Conservation (phyloP, 495 filamentous ascomycete genomes). For the Podospora pseudoanserina region DNA sequence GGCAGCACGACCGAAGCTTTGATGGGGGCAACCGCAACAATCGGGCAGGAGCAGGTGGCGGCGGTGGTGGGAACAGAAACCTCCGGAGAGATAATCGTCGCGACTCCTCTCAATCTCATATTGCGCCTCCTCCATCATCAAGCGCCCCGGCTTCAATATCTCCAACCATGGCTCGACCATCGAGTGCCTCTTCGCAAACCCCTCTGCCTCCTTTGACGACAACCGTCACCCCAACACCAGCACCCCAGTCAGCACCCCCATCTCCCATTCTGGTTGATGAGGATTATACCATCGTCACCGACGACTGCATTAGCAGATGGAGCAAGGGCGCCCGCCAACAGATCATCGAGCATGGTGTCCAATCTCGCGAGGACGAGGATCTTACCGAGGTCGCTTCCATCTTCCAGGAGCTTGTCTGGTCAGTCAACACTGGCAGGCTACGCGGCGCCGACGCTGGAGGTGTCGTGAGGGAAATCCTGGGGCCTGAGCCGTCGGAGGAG, state of each 20-base stretch:
- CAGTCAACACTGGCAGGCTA: conserved; percentile 65
- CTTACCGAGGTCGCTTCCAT: conserved; percentile 60
- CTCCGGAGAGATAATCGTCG: conserved; percentile 42
- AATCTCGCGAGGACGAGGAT: conserved; percentile 63
- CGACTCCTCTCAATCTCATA: conserved; percentile 39
- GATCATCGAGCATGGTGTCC: conserved; percentile 47
- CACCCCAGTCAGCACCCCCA: conserved; percentile 15
- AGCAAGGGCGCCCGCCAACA: conserved; percentile 48
- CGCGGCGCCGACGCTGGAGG: conserved; percentile 64
- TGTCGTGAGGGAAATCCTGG: conserved; percentile 71
- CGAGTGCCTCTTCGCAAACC: conserved; percentile 41
- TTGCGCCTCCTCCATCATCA: conserved; percentile 14
- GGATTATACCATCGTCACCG: conserved; percentile 48
- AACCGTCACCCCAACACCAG: conserved; percentile 16
- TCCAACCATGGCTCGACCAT: conserved; percentile 39
- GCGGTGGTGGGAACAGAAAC: conserved; percentile 39
- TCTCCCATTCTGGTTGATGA: conserved; percentile 38
- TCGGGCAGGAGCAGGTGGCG: conserved; percentile 23
- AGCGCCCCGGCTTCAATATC: conserved; percentile 32
- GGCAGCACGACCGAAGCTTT: conserved; percentile 49
- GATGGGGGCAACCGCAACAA: conserved; percentile 24
- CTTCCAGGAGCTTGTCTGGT: conserved; percentile 79
- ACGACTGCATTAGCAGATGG: conserved; percentile 46
- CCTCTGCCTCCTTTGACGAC: conserved; percentile 18
- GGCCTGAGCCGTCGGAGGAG: conserved; percentile 45